Percentiles rank a stretch among this genome's conserved stretches.
Evolutionary conservation across 2,329 filamentous ascomycete species (phyloP).

Genomic region (Colletotrichum higginsianum): DNA sequence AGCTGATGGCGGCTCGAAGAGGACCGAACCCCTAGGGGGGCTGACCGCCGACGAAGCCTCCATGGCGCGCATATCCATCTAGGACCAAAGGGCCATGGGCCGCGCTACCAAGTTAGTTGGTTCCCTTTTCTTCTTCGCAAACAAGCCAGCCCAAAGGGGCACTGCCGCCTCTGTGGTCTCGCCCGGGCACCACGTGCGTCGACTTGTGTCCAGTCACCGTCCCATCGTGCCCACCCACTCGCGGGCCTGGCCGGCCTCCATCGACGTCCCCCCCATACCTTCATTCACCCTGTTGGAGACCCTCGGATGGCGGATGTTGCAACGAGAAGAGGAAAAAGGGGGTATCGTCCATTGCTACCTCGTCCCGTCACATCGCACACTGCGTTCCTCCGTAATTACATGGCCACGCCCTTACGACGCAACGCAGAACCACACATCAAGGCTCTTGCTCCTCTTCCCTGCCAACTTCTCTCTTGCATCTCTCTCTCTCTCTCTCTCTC

Average conservation of each 20-base stretch:
- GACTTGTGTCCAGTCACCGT: background rate
- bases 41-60: conserved; percentile 20
- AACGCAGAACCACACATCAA: conserved; percentile 10
- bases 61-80: conserved; percentile 18
- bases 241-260: background rate
- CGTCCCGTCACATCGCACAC: conserved; percentile 25
- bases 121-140: background rate
- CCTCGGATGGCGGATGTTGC: background rate
- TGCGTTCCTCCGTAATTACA: conserved; percentile 38
- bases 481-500: too few species aligned
- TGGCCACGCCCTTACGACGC: background rate
- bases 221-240: background rate
- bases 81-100: background rate
- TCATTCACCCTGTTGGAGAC: background rate
- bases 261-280: background rate
- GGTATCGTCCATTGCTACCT: conserved; percentile 45
- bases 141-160: background rate
- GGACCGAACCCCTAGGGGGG: background rate
- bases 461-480: conserved; percentile 9
- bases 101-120: background rate
- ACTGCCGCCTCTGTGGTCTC: background rate
- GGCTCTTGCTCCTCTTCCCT: background rate
- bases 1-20: too few species aligned
- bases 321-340: conserved; percentile 37
- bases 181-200: background rate